A percentile compares a stretch with the other conserved stretches of the same genome.
phyloP scores from a whole-genome alignment of 73 alveolate species.

The Symbiodinium pilosum region DNA sequence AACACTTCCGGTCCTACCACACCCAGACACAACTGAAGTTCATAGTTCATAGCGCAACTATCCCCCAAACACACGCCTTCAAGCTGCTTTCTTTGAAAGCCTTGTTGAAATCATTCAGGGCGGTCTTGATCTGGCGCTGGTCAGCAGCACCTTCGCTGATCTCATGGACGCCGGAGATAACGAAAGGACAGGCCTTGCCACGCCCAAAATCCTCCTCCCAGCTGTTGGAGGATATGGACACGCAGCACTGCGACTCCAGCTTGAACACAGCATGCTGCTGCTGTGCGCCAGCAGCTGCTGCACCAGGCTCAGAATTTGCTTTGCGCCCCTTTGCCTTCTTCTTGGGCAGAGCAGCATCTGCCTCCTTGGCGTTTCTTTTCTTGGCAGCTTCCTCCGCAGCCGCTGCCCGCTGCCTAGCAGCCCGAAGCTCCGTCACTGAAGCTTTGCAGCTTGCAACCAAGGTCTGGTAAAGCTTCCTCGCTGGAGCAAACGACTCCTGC shows the following conservation, averaged over 20 bases:
- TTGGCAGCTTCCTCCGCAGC: neutral
- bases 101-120: neutral
- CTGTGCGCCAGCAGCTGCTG: neutral
- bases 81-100: neutral
- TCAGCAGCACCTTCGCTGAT: neutral
- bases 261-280: neutral
- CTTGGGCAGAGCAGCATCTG: too few relatives aligned
- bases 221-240: neutral
- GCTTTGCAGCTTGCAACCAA: neutral
- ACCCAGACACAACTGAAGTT: neutral
- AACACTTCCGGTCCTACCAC: neutral
- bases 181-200: neutral
- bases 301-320: neutral
- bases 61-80: neutral
- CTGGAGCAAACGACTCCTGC: neutral
- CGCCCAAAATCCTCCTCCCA: neutral
- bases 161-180: neutral
- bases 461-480: neutral
- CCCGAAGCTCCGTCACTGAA: neutral
- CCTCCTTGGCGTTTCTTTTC: neutral
- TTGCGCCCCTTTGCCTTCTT: too few relatives aligned
- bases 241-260: neutral
- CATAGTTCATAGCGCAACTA: neutral
- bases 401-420: neutral
- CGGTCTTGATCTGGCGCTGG: neutral